Conservation (phyloP, 2,329 filamentous ascomycete species). For the Reticulascus tulasneorum region DNA sequence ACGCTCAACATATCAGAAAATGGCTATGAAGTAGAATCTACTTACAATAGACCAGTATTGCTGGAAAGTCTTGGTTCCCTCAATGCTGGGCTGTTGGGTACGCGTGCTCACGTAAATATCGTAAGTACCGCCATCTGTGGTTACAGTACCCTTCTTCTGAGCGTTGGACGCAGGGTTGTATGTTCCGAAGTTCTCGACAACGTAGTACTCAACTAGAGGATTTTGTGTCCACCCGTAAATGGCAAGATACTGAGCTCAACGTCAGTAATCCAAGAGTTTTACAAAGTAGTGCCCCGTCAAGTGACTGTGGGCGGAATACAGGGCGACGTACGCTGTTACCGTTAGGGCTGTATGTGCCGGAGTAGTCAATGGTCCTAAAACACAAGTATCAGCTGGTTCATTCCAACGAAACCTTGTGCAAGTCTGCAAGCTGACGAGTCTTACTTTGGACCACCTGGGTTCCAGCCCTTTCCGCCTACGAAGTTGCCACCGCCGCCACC, state of each 20-base stretch:
- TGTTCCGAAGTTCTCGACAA: constrained; percentile 43
- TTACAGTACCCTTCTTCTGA: constrained; percentile 25
- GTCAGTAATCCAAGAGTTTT: too few relatives aligned
- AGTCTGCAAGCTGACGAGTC: constrained; percentile 1
- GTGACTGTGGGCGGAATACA: too few relatives aligned
- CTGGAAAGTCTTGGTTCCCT: constrained; percentile 43
- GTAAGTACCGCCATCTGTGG: constrained; percentile 28
- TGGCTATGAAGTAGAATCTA: too few relatives aligned
- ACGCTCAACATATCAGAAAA: neutral
- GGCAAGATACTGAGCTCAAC: too few relatives aligned
- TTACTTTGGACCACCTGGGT: constrained; percentile 30
- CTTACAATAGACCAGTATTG: constrained; percentile 46
- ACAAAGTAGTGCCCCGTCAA: too few relatives aligned
- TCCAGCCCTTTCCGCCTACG: constrained; percentile 49
- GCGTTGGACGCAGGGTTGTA: constrained; percentile 5
- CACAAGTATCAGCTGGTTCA: neutral
- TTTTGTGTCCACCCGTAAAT: constrained; percentile 55
- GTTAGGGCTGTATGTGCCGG: constrained; percentile 39
- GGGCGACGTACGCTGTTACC: constrained; percentile 46
- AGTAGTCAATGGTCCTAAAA: constrained; percentile 44
- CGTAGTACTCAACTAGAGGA: constrained; percentile 56
- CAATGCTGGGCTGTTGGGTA: constrained; percentile 40
- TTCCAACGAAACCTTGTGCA: too few relatives aligned
- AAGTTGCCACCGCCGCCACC: constrained; percentile 42
- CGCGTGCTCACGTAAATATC: constrained; percentile 29